A percentile compares a stretch with the other conserved stretches of the same genome.
phyloP scores from a whole-genome alignment of 139 green algal genomes.

The Volvox reticuliferus region DNA sequence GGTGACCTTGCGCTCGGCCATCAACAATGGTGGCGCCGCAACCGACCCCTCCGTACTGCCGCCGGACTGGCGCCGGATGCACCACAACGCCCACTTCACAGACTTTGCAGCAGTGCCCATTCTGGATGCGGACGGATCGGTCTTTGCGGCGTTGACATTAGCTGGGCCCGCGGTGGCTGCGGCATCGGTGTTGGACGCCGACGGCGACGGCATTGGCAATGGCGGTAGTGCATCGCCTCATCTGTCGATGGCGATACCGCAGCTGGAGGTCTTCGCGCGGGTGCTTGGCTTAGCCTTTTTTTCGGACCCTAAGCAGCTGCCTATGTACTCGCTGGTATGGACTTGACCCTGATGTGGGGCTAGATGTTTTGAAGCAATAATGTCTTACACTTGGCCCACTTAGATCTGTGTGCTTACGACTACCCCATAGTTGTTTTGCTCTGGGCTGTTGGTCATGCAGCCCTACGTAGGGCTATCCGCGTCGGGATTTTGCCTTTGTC shows the following conservation, averaged over 20 bases:
- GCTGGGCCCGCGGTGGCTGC: not conserved
- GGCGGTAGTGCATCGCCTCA: not conserved
- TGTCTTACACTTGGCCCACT: no score
- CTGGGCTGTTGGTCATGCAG: no score
- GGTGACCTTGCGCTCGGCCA: not conserved
- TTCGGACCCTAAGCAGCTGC: not conserved
- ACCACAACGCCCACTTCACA: not conserved
- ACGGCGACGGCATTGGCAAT: not conserved
- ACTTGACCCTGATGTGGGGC: not conserved
- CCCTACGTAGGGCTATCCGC: no score
- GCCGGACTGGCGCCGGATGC: slow-evolving; percentile 31
- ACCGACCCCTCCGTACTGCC: not conserved
- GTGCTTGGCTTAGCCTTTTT: slow-evolving; percentile 38
- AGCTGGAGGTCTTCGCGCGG: slow-evolving; percentile 1
- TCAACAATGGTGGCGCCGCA: not conserved
- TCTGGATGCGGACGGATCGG: not conserved
- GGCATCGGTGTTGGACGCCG: not conserved
- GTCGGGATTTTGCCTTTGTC: not conserved
- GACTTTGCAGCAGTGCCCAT: not conserved
- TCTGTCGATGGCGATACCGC: not conserved
- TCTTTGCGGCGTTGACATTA: not conserved
- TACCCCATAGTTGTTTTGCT: no score
- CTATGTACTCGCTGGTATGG: not conserved
- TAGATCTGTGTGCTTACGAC: no score
- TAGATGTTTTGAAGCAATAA: no score